Percentiles rank a stretch among this genome's conserved stretches.
Evolutionary conservation across 441 rosid species (phyloP).

Genomic region (Populus trichocarpa): DNA sequence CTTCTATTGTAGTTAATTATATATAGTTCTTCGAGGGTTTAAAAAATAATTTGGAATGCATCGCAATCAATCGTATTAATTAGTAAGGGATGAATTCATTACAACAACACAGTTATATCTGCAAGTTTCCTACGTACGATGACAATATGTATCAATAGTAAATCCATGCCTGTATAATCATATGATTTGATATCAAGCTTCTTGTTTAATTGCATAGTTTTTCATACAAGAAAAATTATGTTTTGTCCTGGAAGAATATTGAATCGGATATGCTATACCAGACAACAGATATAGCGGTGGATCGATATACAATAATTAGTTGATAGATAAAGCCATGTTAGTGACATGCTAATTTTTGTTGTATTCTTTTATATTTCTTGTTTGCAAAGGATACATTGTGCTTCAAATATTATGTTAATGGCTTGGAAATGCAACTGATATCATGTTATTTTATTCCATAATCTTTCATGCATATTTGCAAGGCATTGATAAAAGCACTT

Average conservation of each 20-base stretch:
- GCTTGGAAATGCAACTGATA: neutral
- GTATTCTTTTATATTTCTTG: constrained; percentile 5
- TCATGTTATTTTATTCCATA: neutral
- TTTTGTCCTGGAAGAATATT: neutral
- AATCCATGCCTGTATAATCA: neutral
- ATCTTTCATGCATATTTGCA: constrained; percentile 24
- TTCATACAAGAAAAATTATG: constrained; percentile 1
- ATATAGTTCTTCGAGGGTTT: neutral
- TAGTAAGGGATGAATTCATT: neutral
- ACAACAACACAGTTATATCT: neutral
- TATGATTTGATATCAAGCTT: neutral
- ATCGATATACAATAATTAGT: neutral
- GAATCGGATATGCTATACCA: neutral
- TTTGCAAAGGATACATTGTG: neutral
- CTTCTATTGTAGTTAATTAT: constrained; percentile 1
- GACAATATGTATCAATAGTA: neutral
- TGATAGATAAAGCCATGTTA: neutral
- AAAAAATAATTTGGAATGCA: constrained; percentile 15
- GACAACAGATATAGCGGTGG: neutral
- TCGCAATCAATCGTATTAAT: constrained; percentile 21
- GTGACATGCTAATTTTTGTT: neutral
- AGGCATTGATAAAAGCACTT: constrained; percentile 1
- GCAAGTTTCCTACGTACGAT: neutral
- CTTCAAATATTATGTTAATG: neutral
- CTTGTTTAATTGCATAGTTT: constrained; percentile 3